A percentile compares a stretch with the other conserved stretches of the same genome.
phyloP scores from a whole-genome alignment of 2,329 filamentous ascomycete genomes.

The Coniochaeta sp. region DNA sequence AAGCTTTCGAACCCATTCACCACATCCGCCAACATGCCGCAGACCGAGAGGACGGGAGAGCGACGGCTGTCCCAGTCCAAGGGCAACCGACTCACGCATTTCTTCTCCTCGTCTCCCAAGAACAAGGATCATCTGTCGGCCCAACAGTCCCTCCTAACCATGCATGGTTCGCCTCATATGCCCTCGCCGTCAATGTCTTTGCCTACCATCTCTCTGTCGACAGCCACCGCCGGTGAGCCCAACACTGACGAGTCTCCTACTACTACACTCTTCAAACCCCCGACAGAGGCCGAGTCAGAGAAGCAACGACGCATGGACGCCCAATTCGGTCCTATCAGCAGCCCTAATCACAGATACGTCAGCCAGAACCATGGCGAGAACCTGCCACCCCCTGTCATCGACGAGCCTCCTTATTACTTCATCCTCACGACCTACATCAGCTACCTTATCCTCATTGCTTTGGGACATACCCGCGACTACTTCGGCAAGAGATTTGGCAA shows the following conservation, averaged over 20 bases:
- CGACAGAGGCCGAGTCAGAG: slow-evolving; percentile 74
- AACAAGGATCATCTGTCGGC: slow-evolving; percentile 58
- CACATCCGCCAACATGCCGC: slow-evolving; percentile 38
- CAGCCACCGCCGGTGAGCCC: slow-evolving; percentile 67
- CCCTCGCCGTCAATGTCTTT: slow-evolving; percentile 68
- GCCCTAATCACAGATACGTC: slow-evolving; percentile 76
- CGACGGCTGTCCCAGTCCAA: slow-evolving; percentile 58
- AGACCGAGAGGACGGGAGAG: slow-evolving; percentile 43
- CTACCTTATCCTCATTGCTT: slow-evolving; percentile 90
- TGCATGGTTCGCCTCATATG: slow-evolving; percentile 57
- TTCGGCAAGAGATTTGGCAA: slow-evolving; percentile 94
- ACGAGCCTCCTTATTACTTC: slow-evolving; percentile 95
- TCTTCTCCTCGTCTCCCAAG: slow-evolving; percentile 78
- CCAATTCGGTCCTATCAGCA: slow-evolving; percentile 82
- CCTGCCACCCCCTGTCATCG: slow-evolving; percentile 78
- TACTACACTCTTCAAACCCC: slow-evolving; percentile 80
- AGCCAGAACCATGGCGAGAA: slow-evolving; percentile 79
- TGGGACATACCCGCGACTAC: slow-evolving; percentile 93
- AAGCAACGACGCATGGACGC: slow-evolving; percentile 72
- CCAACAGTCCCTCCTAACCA: slow-evolving; percentile 60
- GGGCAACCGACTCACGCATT: slow-evolving; percentile 69
- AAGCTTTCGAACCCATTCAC: slow-evolving; percentile 52
- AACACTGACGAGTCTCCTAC: slow-evolving; percentile 67
- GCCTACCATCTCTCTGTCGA: slow-evolving; percentile 87
- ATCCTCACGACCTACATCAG: slow-evolving; percentile 97